Conservation (phyloP, 768 basidiomycete species). For the Russula lepida region DNA sequence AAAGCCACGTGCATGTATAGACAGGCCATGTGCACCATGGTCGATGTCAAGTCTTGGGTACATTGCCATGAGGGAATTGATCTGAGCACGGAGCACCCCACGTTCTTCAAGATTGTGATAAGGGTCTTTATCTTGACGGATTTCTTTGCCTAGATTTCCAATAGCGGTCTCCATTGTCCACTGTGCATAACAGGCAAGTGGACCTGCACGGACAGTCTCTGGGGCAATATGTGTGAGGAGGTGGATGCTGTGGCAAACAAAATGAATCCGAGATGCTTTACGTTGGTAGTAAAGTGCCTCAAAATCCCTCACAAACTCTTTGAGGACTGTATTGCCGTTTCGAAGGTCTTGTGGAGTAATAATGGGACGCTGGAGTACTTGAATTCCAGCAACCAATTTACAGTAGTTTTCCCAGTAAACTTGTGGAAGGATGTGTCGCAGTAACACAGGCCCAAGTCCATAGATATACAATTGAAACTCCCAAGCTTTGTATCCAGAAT, state of each 20-base stretch:
- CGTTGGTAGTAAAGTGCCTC: background rate
- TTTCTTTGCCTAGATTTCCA: background rate
- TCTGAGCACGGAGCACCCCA: background rate
- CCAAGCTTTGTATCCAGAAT: slow-evolving; percentile 3
- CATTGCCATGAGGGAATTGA: background rate
- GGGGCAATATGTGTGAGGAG: background rate
- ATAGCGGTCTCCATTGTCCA: background rate
- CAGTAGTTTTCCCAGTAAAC: background rate
- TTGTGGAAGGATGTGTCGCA: background rate
- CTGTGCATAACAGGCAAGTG: background rate
- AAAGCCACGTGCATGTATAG: too few relatives aligned
- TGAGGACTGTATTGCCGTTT: background rate
- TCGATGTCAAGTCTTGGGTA: background rate
- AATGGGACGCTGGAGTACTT: background rate
- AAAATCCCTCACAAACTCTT: background rate
- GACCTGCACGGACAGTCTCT: background rate
- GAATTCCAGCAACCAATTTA: background rate
- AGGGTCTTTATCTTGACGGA: background rate
- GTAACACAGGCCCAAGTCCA: background rate
- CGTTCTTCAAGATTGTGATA: background rate
- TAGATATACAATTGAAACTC: too few relatives aligned
- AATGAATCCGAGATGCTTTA: background rate
- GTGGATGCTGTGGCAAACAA: background rate
- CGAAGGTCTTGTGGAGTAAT: background rate
- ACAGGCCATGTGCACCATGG: background rate